Evolutionary conservation across 257 asterid genomes (phyloP).

Genomic region (Ballota nigra): DNA sequence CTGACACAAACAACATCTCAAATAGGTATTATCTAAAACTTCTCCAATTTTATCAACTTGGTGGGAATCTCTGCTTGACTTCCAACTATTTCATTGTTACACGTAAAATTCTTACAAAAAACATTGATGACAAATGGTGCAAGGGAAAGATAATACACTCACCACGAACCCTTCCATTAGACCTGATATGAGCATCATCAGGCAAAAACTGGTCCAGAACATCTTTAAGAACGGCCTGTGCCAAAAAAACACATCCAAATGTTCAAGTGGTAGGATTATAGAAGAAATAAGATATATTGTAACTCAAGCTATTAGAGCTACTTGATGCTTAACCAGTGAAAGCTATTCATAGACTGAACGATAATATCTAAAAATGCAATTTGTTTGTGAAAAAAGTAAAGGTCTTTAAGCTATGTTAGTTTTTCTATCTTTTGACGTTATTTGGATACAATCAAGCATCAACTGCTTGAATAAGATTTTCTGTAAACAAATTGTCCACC

Average conservation of each 20-base stretch:
- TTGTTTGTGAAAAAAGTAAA: neutral
- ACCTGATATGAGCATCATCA: constrained; percentile 74
- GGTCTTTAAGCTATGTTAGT: neutral
- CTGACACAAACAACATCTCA: neutral
- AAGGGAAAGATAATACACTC: constrained; percentile 30
- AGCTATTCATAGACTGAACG: neutral
- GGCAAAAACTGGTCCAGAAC: constrained; percentile 69
- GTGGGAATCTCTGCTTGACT: neutral
- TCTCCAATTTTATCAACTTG: neutral
- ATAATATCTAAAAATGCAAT: neutral
- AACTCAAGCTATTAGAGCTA: neutral
- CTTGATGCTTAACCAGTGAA: constrained; percentile 2
- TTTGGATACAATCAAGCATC: neutral
- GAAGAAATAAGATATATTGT: neutral
- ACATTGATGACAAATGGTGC: neutral
- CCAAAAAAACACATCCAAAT: constrained; percentile 4
- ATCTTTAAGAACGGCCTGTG: constrained; percentile 93
- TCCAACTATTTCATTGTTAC: neutral
- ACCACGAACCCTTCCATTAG: constrained; percentile 97
- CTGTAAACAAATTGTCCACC: neutral
- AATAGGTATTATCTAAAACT: neutral
- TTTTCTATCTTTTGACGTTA: neutral
- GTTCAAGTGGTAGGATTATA: constrained; percentile 12
- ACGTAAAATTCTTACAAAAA: neutral
- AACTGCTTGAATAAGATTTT: neutral